Evolutionary conservation across 108 stramenopile genomes (phyloP).

Genomic region (Skeletonema grethae): DNA sequence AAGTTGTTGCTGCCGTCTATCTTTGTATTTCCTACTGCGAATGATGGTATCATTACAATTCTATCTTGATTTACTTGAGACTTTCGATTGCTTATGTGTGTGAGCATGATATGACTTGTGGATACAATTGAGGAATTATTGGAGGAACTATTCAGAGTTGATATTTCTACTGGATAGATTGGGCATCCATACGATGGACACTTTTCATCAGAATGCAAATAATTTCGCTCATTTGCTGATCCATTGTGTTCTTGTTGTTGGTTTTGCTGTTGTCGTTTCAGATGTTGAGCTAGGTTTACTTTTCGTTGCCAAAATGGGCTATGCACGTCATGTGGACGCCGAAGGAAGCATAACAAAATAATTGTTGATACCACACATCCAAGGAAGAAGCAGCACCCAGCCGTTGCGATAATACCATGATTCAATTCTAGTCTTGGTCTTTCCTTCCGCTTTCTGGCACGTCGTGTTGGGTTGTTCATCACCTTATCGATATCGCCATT

Average conservation of each 20-base stretch:
- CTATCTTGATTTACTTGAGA: constrained; percentile 67
- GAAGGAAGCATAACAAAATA: background rate
- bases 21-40: constrained; percentile 12
- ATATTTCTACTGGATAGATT: constrained; percentile 12
- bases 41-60: constrained; percentile 56
- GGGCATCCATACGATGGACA: constrained; percentile 29
- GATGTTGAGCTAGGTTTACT: background rate
- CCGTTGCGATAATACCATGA: background rate
- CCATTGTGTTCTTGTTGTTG: background rate
- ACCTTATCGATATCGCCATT: background rate
- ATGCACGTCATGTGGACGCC: background rate
- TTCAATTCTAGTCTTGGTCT: background rate
- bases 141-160: background rate
- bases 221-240: background rate
- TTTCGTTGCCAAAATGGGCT: constrained; percentile 1
- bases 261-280: background rate
- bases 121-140: constrained; percentile 8
- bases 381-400: constrained; percentile 3
- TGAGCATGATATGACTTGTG: constrained; percentile 35
- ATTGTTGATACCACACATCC: background rate
- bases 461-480: background rate
- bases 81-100: constrained; percentile 42
- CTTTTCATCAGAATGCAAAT: background rate
- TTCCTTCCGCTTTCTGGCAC: background rate
- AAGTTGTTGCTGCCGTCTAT: constrained; percentile 38